Evolutionary conservation across 2,329 filamentous ascomycete species (phyloP).

Genomic region (Zymoseptoria crescenta): DNA sequence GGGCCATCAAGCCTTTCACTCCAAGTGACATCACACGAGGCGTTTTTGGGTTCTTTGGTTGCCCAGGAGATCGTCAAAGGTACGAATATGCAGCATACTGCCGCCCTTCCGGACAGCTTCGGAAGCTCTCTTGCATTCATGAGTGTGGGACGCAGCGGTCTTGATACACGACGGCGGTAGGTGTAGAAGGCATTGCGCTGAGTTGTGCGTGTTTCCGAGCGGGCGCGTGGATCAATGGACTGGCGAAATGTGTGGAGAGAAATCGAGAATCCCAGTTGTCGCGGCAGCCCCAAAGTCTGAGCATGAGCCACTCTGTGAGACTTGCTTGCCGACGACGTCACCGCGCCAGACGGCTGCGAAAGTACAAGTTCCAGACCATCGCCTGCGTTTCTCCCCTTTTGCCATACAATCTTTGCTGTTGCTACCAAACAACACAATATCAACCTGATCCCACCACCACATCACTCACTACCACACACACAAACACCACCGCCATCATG

Average conservation of each 20-base stretch:
- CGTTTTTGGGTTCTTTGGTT: background rate
- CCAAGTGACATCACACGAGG: background rate
- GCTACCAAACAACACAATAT: background rate
- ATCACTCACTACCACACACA: background rate
- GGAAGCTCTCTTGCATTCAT: background rate
- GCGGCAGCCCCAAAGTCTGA: background rate
- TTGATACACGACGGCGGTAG: background rate
- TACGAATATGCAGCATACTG: background rate
- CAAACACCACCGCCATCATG: conserved; percentile 48
- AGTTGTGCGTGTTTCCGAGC: background rate
- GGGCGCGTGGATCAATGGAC: background rate
- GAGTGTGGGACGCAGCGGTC: background rate
- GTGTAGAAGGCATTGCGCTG: background rate
- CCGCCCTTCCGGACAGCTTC: background rate
- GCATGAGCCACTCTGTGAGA: background rate
- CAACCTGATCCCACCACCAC: background rate
- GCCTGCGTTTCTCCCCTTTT: background rate
- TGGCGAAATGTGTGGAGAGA: background rate
- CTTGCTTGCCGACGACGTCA: background rate
- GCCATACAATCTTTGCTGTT: background rate
- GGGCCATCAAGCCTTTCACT: background rate
- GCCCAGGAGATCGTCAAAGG: background rate
- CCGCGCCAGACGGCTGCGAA: background rate
- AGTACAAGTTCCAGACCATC: background rate
- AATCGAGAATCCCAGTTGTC: background rate